Evolutionary conservation across 768 basidiomycete species (phyloP), one percentile per base, ranked within the genome.

Genomic region (Cantharellus anzutake): DNA sequence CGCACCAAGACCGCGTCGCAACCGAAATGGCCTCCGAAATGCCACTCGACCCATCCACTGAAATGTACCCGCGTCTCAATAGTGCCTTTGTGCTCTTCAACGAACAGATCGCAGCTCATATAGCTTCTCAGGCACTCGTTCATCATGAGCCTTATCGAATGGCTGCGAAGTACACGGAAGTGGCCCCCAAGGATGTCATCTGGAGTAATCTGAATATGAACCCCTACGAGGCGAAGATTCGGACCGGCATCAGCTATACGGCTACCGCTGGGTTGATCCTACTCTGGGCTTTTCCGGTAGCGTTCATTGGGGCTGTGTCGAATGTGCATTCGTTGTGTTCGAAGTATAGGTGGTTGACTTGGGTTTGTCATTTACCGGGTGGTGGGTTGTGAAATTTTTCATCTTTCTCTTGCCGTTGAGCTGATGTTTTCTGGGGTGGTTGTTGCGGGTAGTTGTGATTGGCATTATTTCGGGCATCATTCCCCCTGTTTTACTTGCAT

Each of bases 11-110:
- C 56, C 14, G 35, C 11, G 14, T 11, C 35, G 11, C 7, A 7
- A 55, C 52, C 11, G 52, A 55, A 55, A 11, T 55, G 7, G 52
- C 52, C 35, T 14, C 7, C 7, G 52, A 55, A 37, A 55, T 14
- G 11, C 14, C 7, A 14, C 52, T 37, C 11, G 68, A 70, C 2
- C 60, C 69, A 34, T 67, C 71, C 51, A 68, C 72, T 61, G 67
- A 69, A 61, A 70, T 70, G 56, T 84, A 84, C 60, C 82, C 81
- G 2, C 76, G 76, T 2, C 62, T 82, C 64, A 83, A 74, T 65
- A 84, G 82, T 40, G 85, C 85, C 4, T 98, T 98, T 69, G 76
- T 98, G 61, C 83, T 86, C 29, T 98, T 97, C 77, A 81, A 91
- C 69, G 77, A 80, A 64, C 94, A 97, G 73, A 86, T 96, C 62